These are phyloP conservation scores for Rhazya stricta DNA, from an alignment of 257 asterid species.

Conservation along the genomic window DNA sequence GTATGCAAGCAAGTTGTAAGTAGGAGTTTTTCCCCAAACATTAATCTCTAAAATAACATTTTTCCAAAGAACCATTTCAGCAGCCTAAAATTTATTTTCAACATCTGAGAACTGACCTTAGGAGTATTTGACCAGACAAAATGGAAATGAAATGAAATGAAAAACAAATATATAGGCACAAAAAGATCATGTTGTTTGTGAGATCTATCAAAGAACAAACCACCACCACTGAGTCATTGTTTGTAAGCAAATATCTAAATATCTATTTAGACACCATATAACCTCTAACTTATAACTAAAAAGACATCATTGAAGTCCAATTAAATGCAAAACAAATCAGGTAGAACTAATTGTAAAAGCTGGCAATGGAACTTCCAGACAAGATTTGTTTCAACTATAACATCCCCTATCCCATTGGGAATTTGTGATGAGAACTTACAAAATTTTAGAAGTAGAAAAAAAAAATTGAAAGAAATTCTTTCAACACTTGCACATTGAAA, in stretches of 20 bases:
- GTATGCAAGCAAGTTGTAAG: no score
- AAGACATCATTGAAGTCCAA: background rate
- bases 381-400: background rate
- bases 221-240: background rate
- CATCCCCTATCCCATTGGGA: background rate
- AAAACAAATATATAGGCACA: background rate
- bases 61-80: no score
- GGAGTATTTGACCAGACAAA: background rate
- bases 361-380: background rate
- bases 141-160: background rate
- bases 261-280: background rate
- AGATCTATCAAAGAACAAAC: background rate
- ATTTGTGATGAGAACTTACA: background rate
- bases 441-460: background rate
- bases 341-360: background rate
- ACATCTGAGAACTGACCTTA: no score
- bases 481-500: no score
- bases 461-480: no score
- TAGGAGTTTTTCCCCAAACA: no score
- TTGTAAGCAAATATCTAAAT: no score
- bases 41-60: no score
- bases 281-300: background rate
- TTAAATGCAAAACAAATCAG: background rate
- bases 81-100: no score
- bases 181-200: background rate